Conservation (phyloP, 2,329 filamentous ascomycete genomes). For the Penicillium sumatraense region DNA sequence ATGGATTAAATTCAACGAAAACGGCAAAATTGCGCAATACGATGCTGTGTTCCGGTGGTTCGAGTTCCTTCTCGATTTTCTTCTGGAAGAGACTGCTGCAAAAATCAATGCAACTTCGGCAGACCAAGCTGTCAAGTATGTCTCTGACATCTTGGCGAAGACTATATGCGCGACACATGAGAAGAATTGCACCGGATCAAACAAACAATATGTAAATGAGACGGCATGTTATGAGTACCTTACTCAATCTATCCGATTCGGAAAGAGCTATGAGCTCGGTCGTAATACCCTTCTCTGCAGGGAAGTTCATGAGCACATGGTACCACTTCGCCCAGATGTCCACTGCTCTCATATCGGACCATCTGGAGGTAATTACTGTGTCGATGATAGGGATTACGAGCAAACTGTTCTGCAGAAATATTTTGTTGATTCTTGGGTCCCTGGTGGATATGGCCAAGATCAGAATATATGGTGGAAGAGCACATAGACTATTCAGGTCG, state of each 20-base stretch:
- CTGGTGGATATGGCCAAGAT: slow-evolving; percentile 28
- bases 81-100: slow-evolving; percentile 16
- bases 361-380: slow-evolving; percentile 31
- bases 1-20: slow-evolving; percentile 28
- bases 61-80: slow-evolving; percentile 23
- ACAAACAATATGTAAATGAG: slow-evolving; percentile 27
- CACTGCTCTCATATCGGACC: slow-evolving; percentile 36
- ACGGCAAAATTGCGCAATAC: slow-evolving; percentile 30
- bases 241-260: slow-evolving; percentile 26
- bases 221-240: slow-evolving; percentile 25
- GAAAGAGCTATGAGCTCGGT: slow-evolving; percentile 30
- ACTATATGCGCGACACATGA: slow-evolving; percentile 28
- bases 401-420: slow-evolving; percentile 30
- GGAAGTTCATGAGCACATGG: slow-evolving; percentile 36
- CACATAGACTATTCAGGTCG: too few species aligned
- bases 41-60: slow-evolving; percentile 34
- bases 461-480: too few species aligned
- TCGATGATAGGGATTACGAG: slow-evolving; percentile 31
- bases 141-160: slow-evolving; percentile 22
- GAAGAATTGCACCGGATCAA: slow-evolving; percentile 19
- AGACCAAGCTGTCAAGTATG: slow-evolving; percentile 15
- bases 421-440: slow-evolving; percentile 31
- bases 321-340: slow-evolving; percentile 28
- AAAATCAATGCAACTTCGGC: slow-evolving; percentile 23
- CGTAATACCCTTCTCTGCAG: slow-evolving; percentile 33